Evolutionary conservation across 1,284 basidiomycete genomes (phyloP).

Genomic region (Pseudozyma pruni): DNA sequence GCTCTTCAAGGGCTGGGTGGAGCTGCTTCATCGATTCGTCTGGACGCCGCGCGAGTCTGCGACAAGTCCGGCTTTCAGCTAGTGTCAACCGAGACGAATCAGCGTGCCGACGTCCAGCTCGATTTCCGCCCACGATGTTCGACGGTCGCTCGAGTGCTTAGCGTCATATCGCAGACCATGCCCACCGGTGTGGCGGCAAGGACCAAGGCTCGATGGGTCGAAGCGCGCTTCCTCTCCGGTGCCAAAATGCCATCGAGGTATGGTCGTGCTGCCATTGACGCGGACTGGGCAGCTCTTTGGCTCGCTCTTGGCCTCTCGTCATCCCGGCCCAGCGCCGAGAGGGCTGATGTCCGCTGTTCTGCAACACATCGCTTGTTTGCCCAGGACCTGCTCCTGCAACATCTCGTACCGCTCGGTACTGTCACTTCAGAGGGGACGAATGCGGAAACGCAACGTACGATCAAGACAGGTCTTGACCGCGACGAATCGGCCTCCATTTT

Average conservation of each 20-base stretch:
- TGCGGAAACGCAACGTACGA: neutral
- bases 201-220: conserved; percentile 18
- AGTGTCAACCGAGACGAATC: neutral
- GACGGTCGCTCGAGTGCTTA: conserved; percentile 9
- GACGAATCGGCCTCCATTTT: conserved; percentile 8
- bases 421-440: neutral
- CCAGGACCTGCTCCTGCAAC: conserved; percentile 16
- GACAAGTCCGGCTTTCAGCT: neutral
- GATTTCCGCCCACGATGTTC: conserved; percentile 23
- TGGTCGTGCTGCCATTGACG: conserved; percentile 11
- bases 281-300: conserved; percentile 23
- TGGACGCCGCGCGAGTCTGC: neutral
- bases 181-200: conserved; percentile 12
- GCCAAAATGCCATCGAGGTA: neutral
- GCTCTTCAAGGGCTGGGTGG: neutral
- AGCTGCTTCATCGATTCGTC: neutral
- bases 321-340: neutral
- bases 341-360: neutral
- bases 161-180: conserved; percentile 6
- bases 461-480: neutral
- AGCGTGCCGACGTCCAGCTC: conserved; percentile 1
- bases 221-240: conserved; percentile 17
- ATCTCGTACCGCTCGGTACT: conserved; percentile 7
- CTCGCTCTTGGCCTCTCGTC: neutral
- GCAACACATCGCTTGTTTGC: conserved; percentile 18